Conservation (phyloP, 2,329 filamentous ascomycete genomes). For the Stromatinia cepivora region DNA sequence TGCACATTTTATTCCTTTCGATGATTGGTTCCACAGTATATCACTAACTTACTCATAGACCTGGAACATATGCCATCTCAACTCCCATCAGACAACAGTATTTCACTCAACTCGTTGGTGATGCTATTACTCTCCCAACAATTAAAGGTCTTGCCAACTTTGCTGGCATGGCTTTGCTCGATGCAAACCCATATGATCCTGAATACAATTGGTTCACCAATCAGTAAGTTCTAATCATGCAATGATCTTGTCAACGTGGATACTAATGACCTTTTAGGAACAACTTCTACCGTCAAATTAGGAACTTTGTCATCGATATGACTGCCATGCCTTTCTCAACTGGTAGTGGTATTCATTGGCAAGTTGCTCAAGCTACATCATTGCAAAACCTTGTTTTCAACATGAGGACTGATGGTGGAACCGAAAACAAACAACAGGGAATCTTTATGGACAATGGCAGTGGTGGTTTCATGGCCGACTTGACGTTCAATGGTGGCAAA, state of each 20-base stretch:
- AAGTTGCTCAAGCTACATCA: slow-evolving; percentile 79
- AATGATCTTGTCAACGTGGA: background rate
- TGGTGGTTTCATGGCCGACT: slow-evolving; percentile 79
- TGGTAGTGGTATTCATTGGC: slow-evolving; percentile 79
- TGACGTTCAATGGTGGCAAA: slow-evolving; percentile 79
- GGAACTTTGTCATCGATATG: slow-evolving; percentile 79
- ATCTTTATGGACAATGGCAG: slow-evolving; percentile 86
- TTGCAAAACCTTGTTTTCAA: slow-evolving; percentile 81
- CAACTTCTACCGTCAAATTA: slow-evolving; percentile 82
- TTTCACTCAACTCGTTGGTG: slow-evolving; percentile 90
- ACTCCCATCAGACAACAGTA: slow-evolving; percentile 81
- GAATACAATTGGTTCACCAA: slow-evolving; percentile 77
- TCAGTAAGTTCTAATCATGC: slow-evolving; percentile 46
- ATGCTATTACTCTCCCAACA: slow-evolving; percentile 69
- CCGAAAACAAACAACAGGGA: slow-evolving; percentile 68
- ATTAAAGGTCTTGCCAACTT: slow-evolving; percentile 75
- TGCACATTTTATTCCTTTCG: background rate
- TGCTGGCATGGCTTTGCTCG: slow-evolving; percentile 82
- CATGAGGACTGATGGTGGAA: slow-evolving; percentile 67
- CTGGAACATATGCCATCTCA: slow-evolving; percentile 81
- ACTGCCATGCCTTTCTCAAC: slow-evolving; percentile 60
- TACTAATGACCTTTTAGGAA: slow-evolving; percentile 40
- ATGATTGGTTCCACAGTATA: background rate
- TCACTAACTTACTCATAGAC: slow-evolving; percentile 31
- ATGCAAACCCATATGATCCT: slow-evolving; percentile 78